Evolutionary conservation across 805 yeast genomes (phyloP).

Genomic region (Kuraishia hungarica): DNA sequence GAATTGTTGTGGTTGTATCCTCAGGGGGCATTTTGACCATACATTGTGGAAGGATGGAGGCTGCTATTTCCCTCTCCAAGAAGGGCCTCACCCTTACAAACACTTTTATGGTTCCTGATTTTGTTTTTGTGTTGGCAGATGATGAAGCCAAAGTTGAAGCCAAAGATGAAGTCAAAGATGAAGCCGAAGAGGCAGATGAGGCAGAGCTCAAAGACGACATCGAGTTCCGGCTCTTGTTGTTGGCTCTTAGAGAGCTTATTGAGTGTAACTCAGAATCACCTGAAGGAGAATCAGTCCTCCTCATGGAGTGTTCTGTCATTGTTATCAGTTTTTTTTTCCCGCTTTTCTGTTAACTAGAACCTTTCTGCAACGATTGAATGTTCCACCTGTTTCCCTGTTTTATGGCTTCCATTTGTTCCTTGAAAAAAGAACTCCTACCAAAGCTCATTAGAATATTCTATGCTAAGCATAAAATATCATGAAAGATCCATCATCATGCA

Average conservation of each 20-base stretch:
- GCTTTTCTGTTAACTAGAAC: too few species aligned
- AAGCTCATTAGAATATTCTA: too few species aligned
- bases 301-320: neutral
- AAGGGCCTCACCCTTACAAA: conserved; percentile 46
- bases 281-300: neutral
- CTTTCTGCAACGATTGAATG: too few species aligned
- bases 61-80: conserved; percentile 16
- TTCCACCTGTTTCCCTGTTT: too few species aligned
- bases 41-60: conserved; percentile 4
- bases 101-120: conserved; percentile 29
- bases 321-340: neutral
- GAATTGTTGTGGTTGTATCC: conserved; percentile 11
- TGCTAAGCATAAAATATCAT: too few species aligned
- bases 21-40: conserved; percentile 23
- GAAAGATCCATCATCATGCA: neutral
- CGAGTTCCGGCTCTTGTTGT: neutral
- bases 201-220: neutral
- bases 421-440: too few species aligned
- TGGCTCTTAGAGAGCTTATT: neutral
- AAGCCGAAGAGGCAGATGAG: neutral
- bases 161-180: neutral
- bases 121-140: neutral
- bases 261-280: neutral
- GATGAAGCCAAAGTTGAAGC: neutral
- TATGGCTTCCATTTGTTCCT: too few species aligned